Conservation (phyloP, 2,329 filamentous ascomycete species). For the Colletotrichum eremochloae region DNA sequence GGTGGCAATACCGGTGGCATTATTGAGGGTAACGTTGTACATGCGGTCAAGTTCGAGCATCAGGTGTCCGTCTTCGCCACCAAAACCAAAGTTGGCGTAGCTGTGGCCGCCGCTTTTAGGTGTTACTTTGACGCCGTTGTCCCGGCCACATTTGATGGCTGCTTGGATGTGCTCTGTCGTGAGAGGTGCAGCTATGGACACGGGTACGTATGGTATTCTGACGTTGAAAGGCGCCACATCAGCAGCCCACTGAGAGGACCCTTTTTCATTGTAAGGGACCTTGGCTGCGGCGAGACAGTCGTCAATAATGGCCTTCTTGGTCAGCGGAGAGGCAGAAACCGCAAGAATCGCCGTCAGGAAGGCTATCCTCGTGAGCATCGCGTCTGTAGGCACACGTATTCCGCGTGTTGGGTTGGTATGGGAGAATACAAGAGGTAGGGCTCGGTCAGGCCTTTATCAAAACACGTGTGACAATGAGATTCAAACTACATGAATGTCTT, state of each 20-base stretch:
- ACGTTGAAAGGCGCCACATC: constrained; percentile 53
- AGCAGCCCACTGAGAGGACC: constrained; percentile 49
- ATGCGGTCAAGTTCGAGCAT: constrained; percentile 57
- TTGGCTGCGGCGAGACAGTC: constrained; percentile 45
- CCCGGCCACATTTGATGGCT: constrained; percentile 60
- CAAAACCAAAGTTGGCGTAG: constrained; percentile 64
- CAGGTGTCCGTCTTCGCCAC: constrained; percentile 57
- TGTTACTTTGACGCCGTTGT: constrained; percentile 60
- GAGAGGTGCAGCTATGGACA: constrained; percentile 49
- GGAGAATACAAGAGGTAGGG: not conserved
- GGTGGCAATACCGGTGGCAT: constrained; percentile 48
- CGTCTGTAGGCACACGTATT: not conserved
- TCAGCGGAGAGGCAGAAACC: not conserved
- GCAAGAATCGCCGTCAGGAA: not conserved
- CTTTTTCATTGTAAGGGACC: constrained; percentile 44
- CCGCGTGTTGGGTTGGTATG: not conserved
- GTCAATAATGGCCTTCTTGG: constrained; percentile 41
- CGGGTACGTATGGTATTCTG: constrained; percentile 49
- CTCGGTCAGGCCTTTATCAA: not conserved
- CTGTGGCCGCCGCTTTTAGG: constrained; percentile 66
- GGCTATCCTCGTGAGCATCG: not conserved
- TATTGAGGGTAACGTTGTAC: constrained; percentile 51
- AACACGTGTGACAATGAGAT: not conserved
- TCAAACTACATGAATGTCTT: not conserved
- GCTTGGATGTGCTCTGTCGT: constrained; percentile 56